phyloP scores from a whole-genome alignment of 2,329 filamentous ascomycete species.

The Fusarium sp. region DNA sequence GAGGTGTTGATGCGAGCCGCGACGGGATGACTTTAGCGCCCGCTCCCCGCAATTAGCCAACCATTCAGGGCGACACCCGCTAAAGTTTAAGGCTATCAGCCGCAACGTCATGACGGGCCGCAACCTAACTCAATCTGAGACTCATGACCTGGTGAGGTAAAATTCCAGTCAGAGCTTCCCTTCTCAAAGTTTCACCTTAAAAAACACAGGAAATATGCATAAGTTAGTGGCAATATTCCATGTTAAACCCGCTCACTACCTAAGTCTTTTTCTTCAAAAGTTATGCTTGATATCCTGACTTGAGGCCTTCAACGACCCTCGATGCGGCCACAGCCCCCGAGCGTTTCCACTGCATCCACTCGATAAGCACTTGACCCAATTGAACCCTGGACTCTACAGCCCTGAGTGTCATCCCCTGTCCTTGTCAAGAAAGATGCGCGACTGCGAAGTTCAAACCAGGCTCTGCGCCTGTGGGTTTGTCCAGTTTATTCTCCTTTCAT shows the following conservation, averaged over 20 bases:
- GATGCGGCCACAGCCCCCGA: conserved; percentile 16
- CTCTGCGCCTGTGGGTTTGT: conserved; percentile 15
- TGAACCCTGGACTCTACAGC: conserved; percentile 24
- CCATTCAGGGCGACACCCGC: conserved; percentile 4
- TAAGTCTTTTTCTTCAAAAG: not conserved
- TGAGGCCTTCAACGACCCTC: conserved; percentile 17
- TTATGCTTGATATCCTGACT: not conserved
- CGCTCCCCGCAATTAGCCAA: conserved; percentile 17
- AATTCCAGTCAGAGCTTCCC: not conserved
- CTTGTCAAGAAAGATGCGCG: conserved; percentile 2
- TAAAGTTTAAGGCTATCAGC: conserved; percentile 12
- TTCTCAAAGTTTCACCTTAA: not conserved
- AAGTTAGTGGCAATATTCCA: no score
- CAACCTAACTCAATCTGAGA: not conserved
- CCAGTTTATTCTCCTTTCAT: not conserved
- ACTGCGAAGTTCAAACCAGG: conserved; percentile 26
- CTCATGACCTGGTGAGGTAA: not conserved
- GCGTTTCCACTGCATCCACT: conserved; percentile 12
- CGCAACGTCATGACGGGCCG: conserved; percentile 5
- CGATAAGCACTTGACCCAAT: conserved; percentile 28
- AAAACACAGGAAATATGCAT: not conserved
- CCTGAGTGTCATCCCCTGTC: conserved; percentile 22
- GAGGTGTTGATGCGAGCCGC: not conserved
- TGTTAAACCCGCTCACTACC: not conserved
- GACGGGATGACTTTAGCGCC: conserved; percentile 18